These are phyloP conservation scores for Phytophthora cactorum DNA, from an alignment of 352 stramenopile species.

Conservation along the genomic window DNA sequence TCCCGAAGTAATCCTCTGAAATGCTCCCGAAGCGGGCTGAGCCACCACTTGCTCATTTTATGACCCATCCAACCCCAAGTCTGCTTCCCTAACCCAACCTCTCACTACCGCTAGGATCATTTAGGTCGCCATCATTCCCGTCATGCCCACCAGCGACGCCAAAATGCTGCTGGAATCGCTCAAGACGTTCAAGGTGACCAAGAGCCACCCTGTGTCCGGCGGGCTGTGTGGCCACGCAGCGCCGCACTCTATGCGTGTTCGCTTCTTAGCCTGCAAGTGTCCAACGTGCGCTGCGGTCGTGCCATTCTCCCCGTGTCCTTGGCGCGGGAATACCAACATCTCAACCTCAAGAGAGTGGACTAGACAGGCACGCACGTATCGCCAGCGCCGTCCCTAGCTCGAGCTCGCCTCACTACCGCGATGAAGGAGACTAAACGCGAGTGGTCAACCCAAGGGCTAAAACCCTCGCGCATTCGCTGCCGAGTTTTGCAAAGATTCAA, in stretches of 20 bases:
- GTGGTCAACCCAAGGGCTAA: conserved; percentile 10
- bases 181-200: conserved; percentile 9
- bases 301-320: conserved; percentile 2
- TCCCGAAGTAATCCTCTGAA: no score
- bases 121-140: neutral
- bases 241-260: conserved; percentile 12
- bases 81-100: no score
- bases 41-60: no score
- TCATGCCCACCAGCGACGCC: neutral
- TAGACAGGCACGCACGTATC: conserved; percentile 3
- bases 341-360: neutral
- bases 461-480: neutral
- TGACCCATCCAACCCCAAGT: no score
- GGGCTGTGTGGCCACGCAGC: conserved; percentile 7
- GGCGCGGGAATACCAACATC: conserved; percentile 8
- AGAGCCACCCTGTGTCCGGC: conserved; percentile 3
- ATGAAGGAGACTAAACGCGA: conserved; percentile 11
- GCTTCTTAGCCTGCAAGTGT: neutral
- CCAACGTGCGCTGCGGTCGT: neutral
- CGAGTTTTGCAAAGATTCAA: neutral
- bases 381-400: neutral
- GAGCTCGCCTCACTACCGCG: neutral
- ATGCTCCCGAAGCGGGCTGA: no score
- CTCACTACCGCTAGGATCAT: neutral
- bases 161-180: conserved; percentile 11